Conservation (phyloP, 345 rosid species). For the Salix arbutifolia region DNA sequence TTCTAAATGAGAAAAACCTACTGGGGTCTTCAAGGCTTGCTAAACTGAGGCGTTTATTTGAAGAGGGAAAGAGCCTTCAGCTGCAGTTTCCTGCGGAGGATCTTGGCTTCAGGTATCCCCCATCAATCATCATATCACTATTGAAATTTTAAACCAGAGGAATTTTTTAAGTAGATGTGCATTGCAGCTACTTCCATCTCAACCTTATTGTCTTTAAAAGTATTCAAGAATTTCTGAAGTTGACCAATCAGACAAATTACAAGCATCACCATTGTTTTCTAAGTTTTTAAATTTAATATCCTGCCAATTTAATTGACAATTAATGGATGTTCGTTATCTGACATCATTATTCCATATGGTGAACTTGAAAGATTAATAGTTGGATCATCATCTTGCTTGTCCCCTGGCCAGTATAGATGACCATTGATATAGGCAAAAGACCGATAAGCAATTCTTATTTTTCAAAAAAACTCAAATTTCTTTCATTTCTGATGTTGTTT, state of each 20-base stretch:
- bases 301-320: neutral
- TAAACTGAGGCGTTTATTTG: slow-evolving; percentile 60
- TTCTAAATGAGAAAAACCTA: slow-evolving; percentile 73
- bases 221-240: neutral
- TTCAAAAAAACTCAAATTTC: neutral
- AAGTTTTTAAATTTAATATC: neutral
- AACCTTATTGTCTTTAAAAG: neutral
- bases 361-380: neutral
- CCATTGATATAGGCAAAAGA: neutral
- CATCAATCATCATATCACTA: too few species aligned
- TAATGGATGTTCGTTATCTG: neutral
- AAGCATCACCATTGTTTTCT: neutral
- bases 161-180: neutral
- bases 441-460: neutral
- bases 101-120: slow-evolving; percentile 85
- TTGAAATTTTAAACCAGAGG: neutral
- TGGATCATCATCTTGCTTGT: neutral
- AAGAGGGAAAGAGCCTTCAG: slow-evolving; percentile 92
- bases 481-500: neutral
- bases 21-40: slow-evolving; percentile 73
- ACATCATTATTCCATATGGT: neutral
- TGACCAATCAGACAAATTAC: neutral
- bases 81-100: slow-evolving; percentile 99
- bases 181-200: neutral
- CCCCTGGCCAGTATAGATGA: neutral